Conservation (phyloP, 106 monocot species). For the Allium fistulosum region DNA sequence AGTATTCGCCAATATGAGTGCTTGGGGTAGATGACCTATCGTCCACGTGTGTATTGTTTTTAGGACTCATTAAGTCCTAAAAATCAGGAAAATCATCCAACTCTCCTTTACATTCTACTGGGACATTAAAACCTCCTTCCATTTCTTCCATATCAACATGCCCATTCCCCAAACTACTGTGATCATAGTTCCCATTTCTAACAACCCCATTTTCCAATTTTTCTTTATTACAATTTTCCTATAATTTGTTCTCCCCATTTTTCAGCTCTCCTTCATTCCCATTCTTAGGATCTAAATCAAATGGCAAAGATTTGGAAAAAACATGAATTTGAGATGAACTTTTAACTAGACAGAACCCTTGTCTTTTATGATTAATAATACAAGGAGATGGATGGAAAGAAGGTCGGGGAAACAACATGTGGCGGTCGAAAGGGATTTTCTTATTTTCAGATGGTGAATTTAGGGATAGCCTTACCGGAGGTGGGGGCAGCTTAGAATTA, state of each 20-base stretch:
- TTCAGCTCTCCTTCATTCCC: background rate
- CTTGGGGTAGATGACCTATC: no score
- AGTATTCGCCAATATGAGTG: no score
- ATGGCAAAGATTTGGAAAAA: background rate
- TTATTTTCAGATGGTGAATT: background rate
- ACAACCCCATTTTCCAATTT: no score
- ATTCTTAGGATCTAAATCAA: background rate
- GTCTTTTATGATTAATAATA: slow-evolving; percentile 39
- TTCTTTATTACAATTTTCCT: no score
- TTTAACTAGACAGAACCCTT: slow-evolving; percentile 37
- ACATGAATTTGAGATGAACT: slow-evolving; percentile 20
- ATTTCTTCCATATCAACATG: no score
- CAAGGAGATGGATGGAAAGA: slow-evolving; percentile 22
- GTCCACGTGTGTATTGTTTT: no score
- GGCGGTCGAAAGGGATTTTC: slow-evolving; percentile 5
- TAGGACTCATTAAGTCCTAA: no score
- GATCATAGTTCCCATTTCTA: no score
- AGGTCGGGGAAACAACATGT: slow-evolving; percentile 28
- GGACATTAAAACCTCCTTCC: no score
- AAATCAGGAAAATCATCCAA: no score
- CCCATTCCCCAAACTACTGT: slow-evolving; percentile 6
- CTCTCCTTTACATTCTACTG: no score
- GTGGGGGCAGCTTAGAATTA: slow-evolving; percentile 5
- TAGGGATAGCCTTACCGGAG: background rate
- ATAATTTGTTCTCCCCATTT: background rate